These are phyloP conservation scores for Talaromyces albobiverticillius DNA, from an alignment of 2,329 filamentous ascomycete species.

Conservation along the genomic window DNA sequence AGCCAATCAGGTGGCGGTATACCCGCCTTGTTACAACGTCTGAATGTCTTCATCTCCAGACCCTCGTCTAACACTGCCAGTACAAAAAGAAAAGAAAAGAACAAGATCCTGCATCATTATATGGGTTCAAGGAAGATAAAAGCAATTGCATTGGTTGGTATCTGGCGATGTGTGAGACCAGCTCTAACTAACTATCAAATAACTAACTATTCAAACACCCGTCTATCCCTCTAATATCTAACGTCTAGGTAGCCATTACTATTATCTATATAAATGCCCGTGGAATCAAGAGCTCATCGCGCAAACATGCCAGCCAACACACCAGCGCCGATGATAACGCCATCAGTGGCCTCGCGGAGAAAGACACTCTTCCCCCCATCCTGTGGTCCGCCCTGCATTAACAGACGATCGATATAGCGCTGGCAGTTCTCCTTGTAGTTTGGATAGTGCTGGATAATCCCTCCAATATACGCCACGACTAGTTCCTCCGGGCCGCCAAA, in stretches of 20 bases:
- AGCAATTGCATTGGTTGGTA: too few species aligned
- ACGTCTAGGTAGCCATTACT: too few species aligned
- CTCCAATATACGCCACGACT: constrained; percentile 68
- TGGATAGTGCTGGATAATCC: constrained; percentile 71
- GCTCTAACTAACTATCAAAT: too few species aligned
- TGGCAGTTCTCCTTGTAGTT: constrained; percentile 67
- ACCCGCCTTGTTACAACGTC: too few species aligned
- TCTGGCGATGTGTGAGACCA: constrained; percentile 61
- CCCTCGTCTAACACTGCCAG: too few species aligned
- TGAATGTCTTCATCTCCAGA: too few species aligned
- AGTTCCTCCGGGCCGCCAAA: constrained; percentile 14
- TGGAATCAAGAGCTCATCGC: not conserved
- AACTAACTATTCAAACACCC: not conserved
- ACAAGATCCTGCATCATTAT: too few species aligned
- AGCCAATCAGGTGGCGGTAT: not conserved
- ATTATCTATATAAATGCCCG: too few species aligned
- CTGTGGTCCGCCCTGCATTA: constrained; percentile 34
- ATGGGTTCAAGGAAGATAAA: too few species aligned
- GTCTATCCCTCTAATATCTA: not conserved
- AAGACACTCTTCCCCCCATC: constrained; percentile 45
- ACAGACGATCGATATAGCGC: constrained; percentile 56
- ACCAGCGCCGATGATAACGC: constrained; percentile 49
- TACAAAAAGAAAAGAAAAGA: too few species aligned
- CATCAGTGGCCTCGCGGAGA: constrained; percentile 46
- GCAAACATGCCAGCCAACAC: constrained; percentile 45